Evolutionary conservation across 208 protist species (phyloP), one percentile per base, ranked within the genome.

Genomic region (Acanthamoeba lenticulata): DNA sequence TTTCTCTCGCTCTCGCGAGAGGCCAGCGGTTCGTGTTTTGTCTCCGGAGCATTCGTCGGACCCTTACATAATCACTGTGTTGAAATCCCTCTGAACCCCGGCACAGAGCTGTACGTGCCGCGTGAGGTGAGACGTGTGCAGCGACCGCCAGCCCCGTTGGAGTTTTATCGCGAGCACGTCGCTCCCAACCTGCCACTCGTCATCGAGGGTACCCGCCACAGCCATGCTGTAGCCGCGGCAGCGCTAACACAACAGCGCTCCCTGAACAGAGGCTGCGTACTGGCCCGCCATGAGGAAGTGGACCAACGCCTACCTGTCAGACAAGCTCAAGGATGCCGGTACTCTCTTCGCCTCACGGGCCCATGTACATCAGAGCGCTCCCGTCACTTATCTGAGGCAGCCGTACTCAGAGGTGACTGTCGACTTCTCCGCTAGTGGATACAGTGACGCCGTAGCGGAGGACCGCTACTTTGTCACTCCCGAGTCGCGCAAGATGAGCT

Each of bases 131-230:
- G 45, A 27, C 89, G 89, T 1, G 40, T 93, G 32, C 44, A 47
- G 34, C n/a, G n/a, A 5, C 57, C 89, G 55, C 94, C 95, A 32
- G 74, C 81, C 44, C 52, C 95, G 44, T 62, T 96, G 24, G 90
- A 94, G 52, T 96, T 96, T n/a, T 94, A 95, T 88, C 74, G 95
- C 60, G 86, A 94, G 36, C 94, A 95, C 90, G 95, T 96, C 6
- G 36, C 94, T 42, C 88, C 94, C n/a, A 96, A 96, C 72, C 69
- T 62, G 57, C 95, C 95, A 27, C 90, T 95, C 38, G 90, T 96
- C 1, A 95, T 96, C 21, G 72, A 72, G 93, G 45, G 94, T 95
- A 90, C 42, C 13, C 36, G 34, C 81, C n/a, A n/a, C n/a, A n/a
- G n/a, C n/a, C n/a, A n/a, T n/a, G n/a, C n/a, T n/a, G n/a, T n/a